phyloP scores from a whole-genome alignment of 805 yeast genomes.

The Cyberlindnera veronae region DNA sequence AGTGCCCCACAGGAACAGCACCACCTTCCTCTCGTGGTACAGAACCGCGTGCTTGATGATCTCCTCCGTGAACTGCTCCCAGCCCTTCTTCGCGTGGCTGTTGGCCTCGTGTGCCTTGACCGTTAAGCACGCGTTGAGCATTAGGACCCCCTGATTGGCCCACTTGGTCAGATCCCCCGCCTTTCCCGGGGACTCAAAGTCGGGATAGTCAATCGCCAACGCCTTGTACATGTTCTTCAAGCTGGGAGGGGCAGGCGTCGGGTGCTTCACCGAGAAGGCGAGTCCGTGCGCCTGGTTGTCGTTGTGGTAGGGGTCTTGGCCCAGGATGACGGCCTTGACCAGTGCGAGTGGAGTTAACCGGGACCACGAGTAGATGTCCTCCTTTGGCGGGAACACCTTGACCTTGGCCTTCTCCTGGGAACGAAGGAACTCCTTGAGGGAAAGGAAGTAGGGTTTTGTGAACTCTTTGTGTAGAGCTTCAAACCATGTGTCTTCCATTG shows the following conservation, averaged over 20 bases:
- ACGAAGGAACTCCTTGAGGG: constrained; percentile 60
- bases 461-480: constrained; percentile 63
- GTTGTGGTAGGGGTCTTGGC: constrained; percentile 97
- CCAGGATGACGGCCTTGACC: constrained; percentile 77
- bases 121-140: constrained; percentile 85
- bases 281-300: constrained; percentile 92
- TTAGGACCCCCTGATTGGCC: constrained; percentile 84
- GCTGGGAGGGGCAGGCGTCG: constrained; percentile 86
- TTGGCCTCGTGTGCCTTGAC: constrained; percentile 92
- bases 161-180: constrained; percentile 66
- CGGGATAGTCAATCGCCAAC: constrained; percentile 67
- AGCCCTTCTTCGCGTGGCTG: constrained; percentile 85
- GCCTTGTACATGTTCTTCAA: constrained; percentile 83
- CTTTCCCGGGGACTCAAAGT: constrained; percentile 52
- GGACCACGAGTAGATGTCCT: constrained; percentile 89
- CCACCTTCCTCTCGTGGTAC: constrained; percentile 27
- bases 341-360: constrained; percentile 71
- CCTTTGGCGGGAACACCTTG: constrained; percentile 75
- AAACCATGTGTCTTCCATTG: constrained; percentile 80
- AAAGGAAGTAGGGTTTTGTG: constrained; percentile 79
- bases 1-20: constrained; percentile 35
- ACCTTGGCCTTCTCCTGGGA: constrained; percentile 42
- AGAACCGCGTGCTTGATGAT: constrained; percentile 59
- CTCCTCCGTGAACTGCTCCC: constrained; percentile 86
- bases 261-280: constrained; percentile 87